Evolutionary conservation across 345 rosid genomes (phyloP).

Genomic region (Geranium rotundifolium): DNA sequence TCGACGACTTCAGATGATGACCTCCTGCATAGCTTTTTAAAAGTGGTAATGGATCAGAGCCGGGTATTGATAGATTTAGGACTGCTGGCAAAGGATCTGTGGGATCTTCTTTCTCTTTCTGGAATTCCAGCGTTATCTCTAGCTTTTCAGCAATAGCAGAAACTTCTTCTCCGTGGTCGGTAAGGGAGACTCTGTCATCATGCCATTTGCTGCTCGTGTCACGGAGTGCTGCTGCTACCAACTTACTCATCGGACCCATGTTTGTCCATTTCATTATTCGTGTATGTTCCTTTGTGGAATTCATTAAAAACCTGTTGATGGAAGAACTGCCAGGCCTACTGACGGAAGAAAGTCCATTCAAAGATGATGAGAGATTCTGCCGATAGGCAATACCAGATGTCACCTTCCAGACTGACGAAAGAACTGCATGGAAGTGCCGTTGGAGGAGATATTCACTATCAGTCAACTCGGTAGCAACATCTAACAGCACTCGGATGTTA

Average conservation of each 20-base stretch:
- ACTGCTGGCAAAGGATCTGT: slow-evolving; percentile 39
- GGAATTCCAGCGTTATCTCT: slow-evolving; percentile 66
- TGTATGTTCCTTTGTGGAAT: slow-evolving; percentile 28
- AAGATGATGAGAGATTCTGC: slow-evolving; percentile 23
- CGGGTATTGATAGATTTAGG: slow-evolving; percentile 44
- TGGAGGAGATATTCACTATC: slow-evolving; percentile 86
- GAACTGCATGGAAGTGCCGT: slow-evolving; percentile 77
- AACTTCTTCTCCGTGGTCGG: slow-evolving; percentile 33
- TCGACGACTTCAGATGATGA: slow-evolving; percentile 35
- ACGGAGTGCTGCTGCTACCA: slow-evolving; percentile 58
- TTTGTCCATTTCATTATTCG: slow-evolving; percentile 44
- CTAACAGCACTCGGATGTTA: slow-evolving; percentile 54
- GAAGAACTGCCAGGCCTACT: slow-evolving; percentile 37
- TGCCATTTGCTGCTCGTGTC: slow-evolving; percentile 34
- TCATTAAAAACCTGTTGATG: slow-evolving; percentile 22
- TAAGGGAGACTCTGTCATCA: slow-evolving; percentile 23
- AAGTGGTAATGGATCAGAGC: slow-evolving; percentile 22
- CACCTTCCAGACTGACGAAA: slow-evolving; percentile 72
- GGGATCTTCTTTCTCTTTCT: slow-evolving; percentile 30
- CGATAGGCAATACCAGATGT: slow-evolving; percentile 16
- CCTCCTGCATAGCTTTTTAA: slow-evolving; percentile 23
- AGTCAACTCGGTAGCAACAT: slow-evolving; percentile 62
- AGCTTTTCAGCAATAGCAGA: slow-evolving; percentile 29
- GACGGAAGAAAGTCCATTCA: slow-evolving; percentile 37
- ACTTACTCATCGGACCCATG: slow-evolving; percentile 35